A percentile compares a stretch with the other conserved stretches of the same genome.
phyloP scores from a whole-genome alignment of 176 grass and related monocot species.

The Oryza meridionalis region DNA sequence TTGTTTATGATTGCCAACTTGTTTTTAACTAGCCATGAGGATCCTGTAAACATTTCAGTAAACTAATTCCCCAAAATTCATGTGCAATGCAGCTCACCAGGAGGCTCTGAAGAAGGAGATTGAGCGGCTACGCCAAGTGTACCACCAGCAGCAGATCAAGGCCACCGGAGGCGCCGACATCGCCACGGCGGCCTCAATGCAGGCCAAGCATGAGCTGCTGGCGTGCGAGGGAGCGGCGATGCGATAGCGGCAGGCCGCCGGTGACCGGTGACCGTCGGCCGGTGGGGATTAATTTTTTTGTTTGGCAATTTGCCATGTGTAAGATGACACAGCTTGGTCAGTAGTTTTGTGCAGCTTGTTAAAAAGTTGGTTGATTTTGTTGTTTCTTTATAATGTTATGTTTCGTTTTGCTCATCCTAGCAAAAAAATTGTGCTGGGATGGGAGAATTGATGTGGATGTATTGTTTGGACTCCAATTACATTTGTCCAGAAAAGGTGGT shows the following conservation, averaged over 20 bases:
- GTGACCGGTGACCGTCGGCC: neutral
- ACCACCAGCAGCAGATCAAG: conserved; percentile 84
- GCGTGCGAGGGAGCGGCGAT: conserved; percentile 50
- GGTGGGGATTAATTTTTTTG: neutral
- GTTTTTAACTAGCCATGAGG: neutral
- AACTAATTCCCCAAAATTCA: neutral
- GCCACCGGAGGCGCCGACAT: conserved; percentile 52
- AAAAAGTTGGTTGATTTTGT: neutral
- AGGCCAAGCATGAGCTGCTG: conserved; percentile 58
- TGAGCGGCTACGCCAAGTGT: conserved; percentile 73
- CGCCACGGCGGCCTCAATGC: conserved; percentile 49
- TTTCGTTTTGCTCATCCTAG: conserved; percentile 28
- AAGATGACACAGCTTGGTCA: conserved; percentile 29
- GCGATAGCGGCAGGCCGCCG: conserved; percentile 22
- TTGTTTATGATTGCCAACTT: neutral
- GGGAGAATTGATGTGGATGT: conserved; percentile 32
- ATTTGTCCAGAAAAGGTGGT: conserved; percentile 38
- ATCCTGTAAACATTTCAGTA: neutral
- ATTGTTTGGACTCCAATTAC: conserved; percentile 34
- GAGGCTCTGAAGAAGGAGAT: conserved; percentile 87
- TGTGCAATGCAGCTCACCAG: conserved; percentile 73
- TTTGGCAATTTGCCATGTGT: conserved; percentile 13
- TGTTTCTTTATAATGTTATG: neutral
- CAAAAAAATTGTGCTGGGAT: conserved; percentile 38
- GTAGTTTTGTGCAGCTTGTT: conserved; percentile 49